phyloP scores from a whole-genome alignment of 139 green algal species.

The Astrephomene gubernaculifera region DNA sequence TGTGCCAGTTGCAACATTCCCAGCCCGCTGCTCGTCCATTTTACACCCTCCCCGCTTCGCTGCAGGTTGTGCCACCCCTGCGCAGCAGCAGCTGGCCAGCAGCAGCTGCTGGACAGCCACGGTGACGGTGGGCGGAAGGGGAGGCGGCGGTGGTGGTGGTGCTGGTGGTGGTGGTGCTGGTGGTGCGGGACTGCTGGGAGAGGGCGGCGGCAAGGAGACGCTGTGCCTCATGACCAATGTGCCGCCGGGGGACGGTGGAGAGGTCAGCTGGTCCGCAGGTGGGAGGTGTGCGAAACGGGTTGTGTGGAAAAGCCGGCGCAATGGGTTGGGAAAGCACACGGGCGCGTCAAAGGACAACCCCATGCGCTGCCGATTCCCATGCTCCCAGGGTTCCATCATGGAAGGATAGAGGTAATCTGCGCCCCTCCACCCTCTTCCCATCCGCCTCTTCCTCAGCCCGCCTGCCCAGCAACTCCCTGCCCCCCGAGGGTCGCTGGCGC shows the following conservation, averaged over 20 bases:
- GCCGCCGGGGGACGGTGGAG: slow-evolving; percentile 30
- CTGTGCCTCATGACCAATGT: slow-evolving; percentile 46
- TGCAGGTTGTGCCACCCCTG: slow-evolving; percentile 10
- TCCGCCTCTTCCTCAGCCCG: slow-evolving; percentile 1
- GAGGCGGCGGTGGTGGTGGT: neutral
- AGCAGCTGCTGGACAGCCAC: slow-evolving; percentile 6
- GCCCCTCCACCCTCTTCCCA: too few relatives aligned
- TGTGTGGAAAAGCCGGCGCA: too few relatives aligned
- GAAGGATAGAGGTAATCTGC: too few relatives aligned
- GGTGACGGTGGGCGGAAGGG: neutral
- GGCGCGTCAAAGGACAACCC: too few relatives aligned
- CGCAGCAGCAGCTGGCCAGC: slow-evolving; percentile 21
- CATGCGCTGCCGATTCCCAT: too few relatives aligned
- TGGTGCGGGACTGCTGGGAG: too few relatives aligned
- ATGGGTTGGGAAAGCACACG: too few relatives aligned
- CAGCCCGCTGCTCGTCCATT: too few relatives aligned
- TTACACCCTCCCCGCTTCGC: too few relatives aligned
- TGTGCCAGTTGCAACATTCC: too few relatives aligned
- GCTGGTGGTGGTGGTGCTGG: neutral
- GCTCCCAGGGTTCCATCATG: too few relatives aligned
- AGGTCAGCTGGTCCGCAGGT: slow-evolving; percentile 40
- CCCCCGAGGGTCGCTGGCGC: slow-evolving; percentile 40
- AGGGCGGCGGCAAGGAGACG: slow-evolving; percentile 15
- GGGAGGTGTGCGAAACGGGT: too few relatives aligned
- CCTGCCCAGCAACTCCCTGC: slow-evolving; percentile 41